Base-by-base conservation (phyloP, 371 early-diverging fungal species). In the Syncephalis plumigaleata region DNA sequence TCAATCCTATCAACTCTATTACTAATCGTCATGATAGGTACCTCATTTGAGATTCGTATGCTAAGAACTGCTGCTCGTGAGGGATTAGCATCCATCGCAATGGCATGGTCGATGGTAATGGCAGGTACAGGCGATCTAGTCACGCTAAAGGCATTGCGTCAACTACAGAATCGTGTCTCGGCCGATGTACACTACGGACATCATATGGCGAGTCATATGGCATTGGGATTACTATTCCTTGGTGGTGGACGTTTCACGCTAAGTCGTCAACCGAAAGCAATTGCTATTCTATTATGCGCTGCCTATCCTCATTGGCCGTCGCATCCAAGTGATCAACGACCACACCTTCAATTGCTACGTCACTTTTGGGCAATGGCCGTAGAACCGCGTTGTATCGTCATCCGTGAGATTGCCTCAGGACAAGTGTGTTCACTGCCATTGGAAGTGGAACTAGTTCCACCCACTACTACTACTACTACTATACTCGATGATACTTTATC, bases 331-430 rank as follows among this genome's bases (percentile, higher is more conserved):
- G 88, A 89, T 56, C 87, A 91, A 51, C 59, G 70, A 24, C 69
- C 71, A 18, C 87, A 90, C 55, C 48, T 84, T 31, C 91, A 91
- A 55, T 76, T 77, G 0, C 76, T 87, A 57, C 65, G 94, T 20
- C 90, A 90, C 62, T 51, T 93, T 25, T 93, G 94, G 94, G 76
- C 75, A 0, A 53, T 91, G 36, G 89, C 89, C 9, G 64, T 81
- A 0, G 82, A 85, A 47, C 64, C 69, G 9, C 66, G 91, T 23
- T 81, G 83, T 59, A 54, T 91, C 17, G 66, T 84, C 20, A 67
- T 82, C 3, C 66, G 80, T 16, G 86, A 90, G 47, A 76, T 75
- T 2, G 64, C 52, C 9, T 70, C 63, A 0, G 66, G 71, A 2
- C 59, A 58, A 9, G 71, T 73, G 1, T 79, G 79, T 48, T 55